Evolutionary conservation across 2,329 filamentous ascomycete species (phyloP), one percentile per base, ranked within the genome.

Genomic region (Coniochaeta sp.): DNA sequence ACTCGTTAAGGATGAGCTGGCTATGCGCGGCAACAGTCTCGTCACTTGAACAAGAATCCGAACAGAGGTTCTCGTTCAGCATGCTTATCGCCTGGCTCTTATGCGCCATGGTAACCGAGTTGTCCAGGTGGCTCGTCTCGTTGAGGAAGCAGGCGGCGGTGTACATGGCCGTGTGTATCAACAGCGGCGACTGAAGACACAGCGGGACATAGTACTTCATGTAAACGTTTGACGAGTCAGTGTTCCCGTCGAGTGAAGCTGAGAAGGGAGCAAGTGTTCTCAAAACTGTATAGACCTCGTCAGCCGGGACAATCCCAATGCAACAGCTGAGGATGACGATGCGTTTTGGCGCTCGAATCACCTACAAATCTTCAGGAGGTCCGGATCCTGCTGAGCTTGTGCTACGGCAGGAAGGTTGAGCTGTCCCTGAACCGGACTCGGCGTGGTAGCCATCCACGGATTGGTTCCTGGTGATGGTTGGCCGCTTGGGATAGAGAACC

Each of bases 201-300:
- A 67, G 72, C 1, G 75, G 74, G 6, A 76, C 65, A 63, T 73
- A 78, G 42, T 72, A 64, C 57, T 70, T 74, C 65, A 72, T 72
- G 58, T 74, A 76, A 9, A 65, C 67, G 49, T 71, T 75, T 2
- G 56, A 51, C 1, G 69, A 64, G 30, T 73, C 69, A 0, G 73
- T 71, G 22, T 71, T 71, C 3, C 75, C 75, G 52, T 78, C 75
- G 2, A 80, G 61, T 6, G 71, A 76, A 3, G 71, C 71, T 50
- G 75, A 76, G 65, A 78, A 79, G 24, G 73, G 75, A 14, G 70
- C 73, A 10, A 79, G 63, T 7, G 79, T 62, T 50, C 73, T 72
- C 28, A 76, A 60, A 47, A 76, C 77, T 79, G 31, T 4, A 28
- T 9, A 7, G 30, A n/a, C n/a, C n/a, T n/a, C n/a, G n/a, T n/a